phyloP scores from a whole-genome alignment of 83 land plant genomes.

The Picea engelmannii region DNA sequence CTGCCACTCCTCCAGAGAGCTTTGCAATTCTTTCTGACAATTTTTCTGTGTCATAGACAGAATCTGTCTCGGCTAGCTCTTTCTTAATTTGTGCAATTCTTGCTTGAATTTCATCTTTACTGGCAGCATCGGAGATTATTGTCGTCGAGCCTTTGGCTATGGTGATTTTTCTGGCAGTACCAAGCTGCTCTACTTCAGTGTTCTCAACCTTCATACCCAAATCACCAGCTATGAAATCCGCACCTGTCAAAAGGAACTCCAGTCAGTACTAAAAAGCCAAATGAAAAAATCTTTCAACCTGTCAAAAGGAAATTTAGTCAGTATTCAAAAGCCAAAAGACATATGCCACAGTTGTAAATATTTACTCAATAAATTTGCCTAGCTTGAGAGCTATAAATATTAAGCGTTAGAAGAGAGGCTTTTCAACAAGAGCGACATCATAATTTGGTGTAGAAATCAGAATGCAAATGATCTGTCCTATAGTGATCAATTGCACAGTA shows the following conservation, averaged over 20 bases:
- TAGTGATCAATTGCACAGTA: too few species aligned
- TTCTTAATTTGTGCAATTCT: conserved; percentile 92
- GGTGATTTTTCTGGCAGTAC: conserved; percentile 84
- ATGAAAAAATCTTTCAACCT: conserved; percentile 38
- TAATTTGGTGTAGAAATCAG: too few species aligned
- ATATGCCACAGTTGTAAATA: neutral
- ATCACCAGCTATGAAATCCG: conserved; percentile 89
- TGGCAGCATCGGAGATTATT: conserved; percentile 92
- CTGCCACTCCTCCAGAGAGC: conserved; percentile 95
- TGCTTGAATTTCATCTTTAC: conserved; percentile 94
- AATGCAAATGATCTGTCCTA: too few species aligned
- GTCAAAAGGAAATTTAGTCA: neutral
- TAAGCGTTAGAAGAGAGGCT: too few species aligned
- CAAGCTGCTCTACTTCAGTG: conserved; percentile 80
- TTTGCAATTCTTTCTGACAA: conserved; percentile 96
- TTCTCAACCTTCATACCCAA: conserved; percentile 79
- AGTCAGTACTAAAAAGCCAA: neutral
- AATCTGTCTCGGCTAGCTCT: conserved; percentile 92
- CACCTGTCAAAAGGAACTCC: conserved; percentile 41
- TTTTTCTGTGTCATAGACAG: conserved; percentile 95
- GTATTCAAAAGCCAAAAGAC: neutral
- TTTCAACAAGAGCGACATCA: too few species aligned
- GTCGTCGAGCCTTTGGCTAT: conserved; percentile 78
- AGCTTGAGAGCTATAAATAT: neutral
- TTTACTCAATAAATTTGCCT: neutral